Base-by-base conservation (phyloP, 768 basidiomycete genomes). In the Cystofilobasidium bisporidii region DNA sequence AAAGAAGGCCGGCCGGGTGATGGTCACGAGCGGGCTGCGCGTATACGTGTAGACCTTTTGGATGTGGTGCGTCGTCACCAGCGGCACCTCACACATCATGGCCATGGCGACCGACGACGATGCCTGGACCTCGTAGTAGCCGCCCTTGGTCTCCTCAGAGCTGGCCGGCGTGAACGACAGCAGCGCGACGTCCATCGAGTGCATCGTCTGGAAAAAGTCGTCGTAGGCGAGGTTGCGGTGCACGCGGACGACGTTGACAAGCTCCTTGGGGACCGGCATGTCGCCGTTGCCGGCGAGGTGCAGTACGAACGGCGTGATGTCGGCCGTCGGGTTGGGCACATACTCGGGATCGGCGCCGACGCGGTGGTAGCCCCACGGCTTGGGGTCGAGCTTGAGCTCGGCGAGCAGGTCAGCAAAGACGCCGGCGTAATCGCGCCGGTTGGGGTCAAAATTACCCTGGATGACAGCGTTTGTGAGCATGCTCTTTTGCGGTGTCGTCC, bases 61-160 rank as follows among this genome's bases (percentile, higher is more conserved):
- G 45, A 78, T 79, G 65, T 79, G 80, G 22, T 74, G 72, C 2
- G 79, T 81, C 36, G 78, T 77, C 30, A 81, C 75, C n/a, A 80
- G 75, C 17, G 80, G 80, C 8, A 80, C 80, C 71, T 79, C 73
- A 61, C 77, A 78, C 71, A 80, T 77, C 9, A 79, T 70, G 28
- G 79, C 77, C 75, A 80, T 77, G 2, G 76, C 78, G 30, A 79
- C 76, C 1, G 78, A 79, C 12, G 80, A 81, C 65, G 79, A 80
- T 15, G 80, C 79, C 63, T 80, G 79, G 11, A 68, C 67, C 17
- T 75, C 75, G 56, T 77, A 79, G 72, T 80, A 59, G 20, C 58
- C 58, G 33, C 40, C 36, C 14, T 59, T 38, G 33, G 58, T 59
- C 58, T 38, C 40, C 36, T 59, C 58, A 3, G 30, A 20, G 18